Conservation (phyloP, 2,329 filamentous ascomycete species). For the Cladosporium colombiae region DNA sequence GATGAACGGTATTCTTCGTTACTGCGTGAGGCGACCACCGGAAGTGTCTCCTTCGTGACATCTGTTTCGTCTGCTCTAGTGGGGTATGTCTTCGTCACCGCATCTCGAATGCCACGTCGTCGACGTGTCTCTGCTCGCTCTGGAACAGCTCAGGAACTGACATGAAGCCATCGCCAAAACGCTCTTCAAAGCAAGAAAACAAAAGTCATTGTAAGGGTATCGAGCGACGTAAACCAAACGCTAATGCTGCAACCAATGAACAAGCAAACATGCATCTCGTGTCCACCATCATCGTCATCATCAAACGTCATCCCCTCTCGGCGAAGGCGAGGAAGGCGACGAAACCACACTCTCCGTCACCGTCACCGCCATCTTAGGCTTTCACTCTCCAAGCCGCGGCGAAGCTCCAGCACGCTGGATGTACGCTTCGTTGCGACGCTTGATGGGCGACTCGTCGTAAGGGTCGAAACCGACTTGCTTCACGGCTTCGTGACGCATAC, state of each 20-base stretch:
- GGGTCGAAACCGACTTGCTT: constrained; percentile 69
- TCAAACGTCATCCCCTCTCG: neutral
- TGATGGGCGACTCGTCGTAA: constrained; percentile 70
- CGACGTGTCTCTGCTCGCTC: neutral
- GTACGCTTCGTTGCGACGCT: constrained; percentile 66
- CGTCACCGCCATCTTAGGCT: neutral
- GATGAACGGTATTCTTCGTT: neutral
- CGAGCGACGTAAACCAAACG: neutral
- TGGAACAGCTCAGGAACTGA: neutral
- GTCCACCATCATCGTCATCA: neutral
- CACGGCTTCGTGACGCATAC: constrained; percentile 61
- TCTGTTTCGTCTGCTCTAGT: neutral
- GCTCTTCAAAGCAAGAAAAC: neutral
- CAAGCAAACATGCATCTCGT: neutral
- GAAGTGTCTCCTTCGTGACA: neutral
- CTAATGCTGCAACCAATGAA: neutral
- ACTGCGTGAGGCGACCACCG: neutral
- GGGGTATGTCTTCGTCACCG: neutral
- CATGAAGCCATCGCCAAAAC: neutral
- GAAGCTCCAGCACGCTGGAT: neutral
- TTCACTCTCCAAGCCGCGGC: neutral
- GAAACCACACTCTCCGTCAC: neutral
- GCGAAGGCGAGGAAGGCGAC: neutral
- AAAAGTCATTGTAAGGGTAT: neutral
- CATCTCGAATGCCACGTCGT: neutral